Percentiles rank a stretch among this genome's conserved stretches.
Conservation (phyloP, 2,329 filamentous ascomycete species). For the Arthrobotrys pseudoclavata region DNA sequence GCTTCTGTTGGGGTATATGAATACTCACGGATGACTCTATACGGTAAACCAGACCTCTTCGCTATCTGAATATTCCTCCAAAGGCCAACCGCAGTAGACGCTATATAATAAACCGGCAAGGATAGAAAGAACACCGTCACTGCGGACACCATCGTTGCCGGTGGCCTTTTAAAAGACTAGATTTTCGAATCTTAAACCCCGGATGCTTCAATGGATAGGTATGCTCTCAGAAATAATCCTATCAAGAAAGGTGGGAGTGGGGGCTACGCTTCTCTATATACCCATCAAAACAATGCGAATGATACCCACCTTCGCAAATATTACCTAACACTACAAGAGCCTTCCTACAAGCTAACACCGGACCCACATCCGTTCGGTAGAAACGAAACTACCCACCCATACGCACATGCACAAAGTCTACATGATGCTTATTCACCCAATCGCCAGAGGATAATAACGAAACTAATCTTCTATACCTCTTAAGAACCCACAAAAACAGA, state of each 20-base stretch:
- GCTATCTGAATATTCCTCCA: conserved; percentile 61
- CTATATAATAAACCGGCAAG: conserved; percentile 44
- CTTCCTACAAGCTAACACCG: conserved; percentile 19
- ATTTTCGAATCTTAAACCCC: neutral
- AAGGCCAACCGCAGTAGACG: conserved; percentile 62
- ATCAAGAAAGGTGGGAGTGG: neutral
- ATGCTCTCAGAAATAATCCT: neutral
- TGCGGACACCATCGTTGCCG: conserved; percentile 37
- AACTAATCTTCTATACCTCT: neutral
- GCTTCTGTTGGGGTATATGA: neutral
- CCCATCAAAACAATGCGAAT: neutral
- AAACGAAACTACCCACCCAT: conserved; percentile 25
- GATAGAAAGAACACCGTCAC: conserved; percentile 30
- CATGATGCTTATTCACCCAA: conserved; percentile 3
- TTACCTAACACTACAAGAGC: conserved; percentile 30
- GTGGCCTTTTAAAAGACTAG: neutral
- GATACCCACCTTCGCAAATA: conserved; percentile 9
- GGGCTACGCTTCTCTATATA: conserved; percentile 11
- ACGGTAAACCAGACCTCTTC: conserved; percentile 63
- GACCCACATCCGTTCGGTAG: conserved; percentile 17
- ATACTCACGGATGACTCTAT: conserved; percentile 63
- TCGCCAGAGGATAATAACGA: neutral
- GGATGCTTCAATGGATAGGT: neutral
- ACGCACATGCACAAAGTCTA: neutral
- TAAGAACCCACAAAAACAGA: too few species aligned